Conservation (phyloP, 2,329 filamentous ascomycete species). For the Didymella pinodella region DNA sequence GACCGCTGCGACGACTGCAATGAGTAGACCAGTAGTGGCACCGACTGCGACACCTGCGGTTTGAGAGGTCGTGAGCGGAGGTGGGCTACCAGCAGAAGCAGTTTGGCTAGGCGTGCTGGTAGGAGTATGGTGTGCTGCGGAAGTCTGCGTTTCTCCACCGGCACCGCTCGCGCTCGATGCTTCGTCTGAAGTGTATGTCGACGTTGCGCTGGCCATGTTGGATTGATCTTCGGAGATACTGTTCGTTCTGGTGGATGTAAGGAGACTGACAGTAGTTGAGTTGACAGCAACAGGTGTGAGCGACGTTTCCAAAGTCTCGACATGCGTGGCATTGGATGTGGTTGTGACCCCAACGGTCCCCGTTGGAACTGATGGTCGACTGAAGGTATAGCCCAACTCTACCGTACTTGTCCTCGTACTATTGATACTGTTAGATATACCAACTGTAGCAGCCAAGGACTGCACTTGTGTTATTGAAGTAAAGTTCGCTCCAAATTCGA, state of each 20-base stretch:
- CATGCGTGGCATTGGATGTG: conserved; percentile 7
- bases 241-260: conserved; percentile 1
- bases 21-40: conserved; percentile 43
- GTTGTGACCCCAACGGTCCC: not conserved
- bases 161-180: not conserved
- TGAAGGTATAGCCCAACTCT: conserved; percentile 14
- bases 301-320: conserved; percentile 8
- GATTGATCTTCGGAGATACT: not conserved
- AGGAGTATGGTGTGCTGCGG: conserved; percentile 12
- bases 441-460: not conserved
- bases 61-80: conserved; percentile 40
- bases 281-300: not conserved
- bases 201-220: not conserved
- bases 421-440: not conserved
- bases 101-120: conserved; percentile 26
- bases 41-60: conserved; percentile 49
- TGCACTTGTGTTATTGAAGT: not conserved
- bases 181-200: not conserved
- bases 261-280: not conserved
- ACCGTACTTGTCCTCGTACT: not conserved
- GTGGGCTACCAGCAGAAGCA: conserved; percentile 19
- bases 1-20: conserved; percentile 44
- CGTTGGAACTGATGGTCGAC: conserved; percentile 9
- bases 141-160: not conserved
- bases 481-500: conserved; percentile 1